Percentiles rank a stretch among this genome's conserved stretches.
phyloP scores from a whole-genome alignment of 2,329 filamentous ascomycete species.

The Coniochaeta pulveracea region DNA sequence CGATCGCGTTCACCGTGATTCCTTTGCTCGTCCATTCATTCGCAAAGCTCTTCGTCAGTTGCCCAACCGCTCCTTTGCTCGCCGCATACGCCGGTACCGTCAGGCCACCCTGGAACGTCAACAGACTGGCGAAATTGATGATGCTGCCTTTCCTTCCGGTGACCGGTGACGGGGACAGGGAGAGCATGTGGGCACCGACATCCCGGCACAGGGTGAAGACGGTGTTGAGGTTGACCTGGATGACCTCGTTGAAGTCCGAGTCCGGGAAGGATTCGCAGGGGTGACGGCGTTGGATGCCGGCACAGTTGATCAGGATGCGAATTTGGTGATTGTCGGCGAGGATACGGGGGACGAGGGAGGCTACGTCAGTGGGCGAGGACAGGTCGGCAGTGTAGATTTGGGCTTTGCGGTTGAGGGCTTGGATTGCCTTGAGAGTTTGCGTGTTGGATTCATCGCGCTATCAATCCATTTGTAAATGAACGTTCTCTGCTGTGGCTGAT shows the following conservation, averaged over 20 bases:
- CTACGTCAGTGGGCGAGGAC: slow-evolving; percentile 45
- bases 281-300: slow-evolving; percentile 74
- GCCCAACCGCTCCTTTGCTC: slow-evolving; percentile 73
- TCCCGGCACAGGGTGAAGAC: slow-evolving; percentile 73
- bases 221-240: slow-evolving; percentile 77
- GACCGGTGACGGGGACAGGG: slow-evolving; percentile 31
- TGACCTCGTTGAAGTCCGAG: slow-evolving; percentile 65
- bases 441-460: slow-evolving; percentile 22
- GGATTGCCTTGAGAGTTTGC: slow-evolving; percentile 50
- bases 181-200: slow-evolving; percentile 68
- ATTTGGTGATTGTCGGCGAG: slow-evolving; percentile 54
- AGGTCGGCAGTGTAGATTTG: slow-evolving; percentile 62
- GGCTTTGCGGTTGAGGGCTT: slow-evolving; percentile 54
- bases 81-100: slow-evolving; percentile 84
- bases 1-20: slow-evolving; percentile 78
- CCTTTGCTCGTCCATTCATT: slow-evolving; percentile 81
- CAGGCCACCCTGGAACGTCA: slow-evolving; percentile 78
- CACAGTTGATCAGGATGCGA: slow-evolving; percentile 75
- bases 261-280: slow-evolving; percentile 66
- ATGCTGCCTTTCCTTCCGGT: slow-evolving; percentile 55
- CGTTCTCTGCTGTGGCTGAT: too few relatives aligned
- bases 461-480: too few relatives aligned
- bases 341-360: slow-evolving; percentile 46
- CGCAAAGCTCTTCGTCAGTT: slow-evolving; percentile 73
- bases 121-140: slow-evolving; percentile 74